Evolutionary conservation across 495 filamentous ascomycete species (phyloP).

Genomic region (Aspergillus affinis): DNA sequence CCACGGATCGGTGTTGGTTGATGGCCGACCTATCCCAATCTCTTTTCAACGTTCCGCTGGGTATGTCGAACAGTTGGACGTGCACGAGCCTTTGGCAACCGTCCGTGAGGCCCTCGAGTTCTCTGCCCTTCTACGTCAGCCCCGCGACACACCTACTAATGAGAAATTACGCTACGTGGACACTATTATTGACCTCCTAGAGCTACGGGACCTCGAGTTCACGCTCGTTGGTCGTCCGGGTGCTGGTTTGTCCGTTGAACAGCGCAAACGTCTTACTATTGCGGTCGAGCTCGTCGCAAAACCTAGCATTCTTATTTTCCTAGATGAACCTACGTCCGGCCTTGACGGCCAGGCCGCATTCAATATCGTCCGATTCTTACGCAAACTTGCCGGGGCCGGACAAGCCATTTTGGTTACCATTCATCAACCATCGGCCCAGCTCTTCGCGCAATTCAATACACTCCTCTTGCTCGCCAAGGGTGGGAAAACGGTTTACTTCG

Average conservation of each 20-base stretch:
- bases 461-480: neutral
- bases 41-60: constrained; percentile 63
- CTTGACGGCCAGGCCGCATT: neutral
- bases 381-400: neutral
- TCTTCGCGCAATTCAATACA: neutral
- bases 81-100: neutral
- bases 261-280: constrained; percentile 2
- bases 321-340: neutral
- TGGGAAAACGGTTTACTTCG: constrained; percentile 1
- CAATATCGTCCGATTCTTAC: neutral
- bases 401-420: neutral
- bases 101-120: constrained; percentile 1
- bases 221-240: constrained; percentile 1
- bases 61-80: neutral
- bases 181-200: neutral
- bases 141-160: neutral
- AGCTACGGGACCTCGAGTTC: neutral
- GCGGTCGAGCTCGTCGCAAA: neutral
- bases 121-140: neutral
- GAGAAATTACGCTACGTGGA: constrained; percentile 1
- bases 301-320: neutral
- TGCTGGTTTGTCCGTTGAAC: neutral
- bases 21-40: constrained; percentile 64
- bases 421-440: neutral
- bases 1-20: constrained; percentile 73